phyloP scores from a whole-genome alignment of 1,284 basidiomycete genomes.

The Hypsizygus ulmarius region DNA sequence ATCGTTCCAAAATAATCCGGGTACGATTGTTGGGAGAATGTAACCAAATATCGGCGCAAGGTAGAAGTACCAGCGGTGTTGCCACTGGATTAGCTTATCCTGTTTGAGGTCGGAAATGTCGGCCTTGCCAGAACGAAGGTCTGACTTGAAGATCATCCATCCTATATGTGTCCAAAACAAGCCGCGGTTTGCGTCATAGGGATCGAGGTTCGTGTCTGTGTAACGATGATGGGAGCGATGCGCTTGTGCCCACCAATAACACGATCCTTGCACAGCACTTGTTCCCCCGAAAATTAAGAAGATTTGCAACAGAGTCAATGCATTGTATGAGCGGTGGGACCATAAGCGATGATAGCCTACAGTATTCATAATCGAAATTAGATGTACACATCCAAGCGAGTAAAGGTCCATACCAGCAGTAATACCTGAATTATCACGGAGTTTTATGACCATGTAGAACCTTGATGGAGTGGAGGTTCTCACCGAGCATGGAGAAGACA shows the following conservation, averaged over 20 bases:
- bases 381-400: slow-evolving; percentile 5
- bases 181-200: slow-evolving; percentile 84
- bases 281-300: slow-evolving; percentile 77
- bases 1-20: slow-evolving; percentile 79
- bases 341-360: slow-evolving; percentile 87
- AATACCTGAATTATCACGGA: slow-evolving; percentile 40
- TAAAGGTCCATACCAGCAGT: slow-evolving; percentile 51
- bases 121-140: slow-evolving; percentile 71
- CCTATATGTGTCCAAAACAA: slow-evolving; percentile 84
- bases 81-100: slow-evolving; percentile 78
- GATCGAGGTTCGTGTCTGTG: slow-evolving; percentile 90
- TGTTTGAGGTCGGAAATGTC: slow-evolving; percentile 80
- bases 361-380: slow-evolving; percentile 5
- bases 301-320: slow-evolving; percentile 70
- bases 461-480: slow-evolving; percentile 21
- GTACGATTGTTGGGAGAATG: slow-evolving; percentile 69
- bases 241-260: slow-evolving; percentile 90
- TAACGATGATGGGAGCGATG: slow-evolving; percentile 87
- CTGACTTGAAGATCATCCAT: slow-evolving; percentile 87
- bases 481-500: slow-evolving; percentile 71
- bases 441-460: slow-evolving; percentile 18
- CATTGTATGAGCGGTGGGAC: slow-evolving; percentile 89
- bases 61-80: slow-evolving; percentile 76
- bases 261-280: slow-evolving; percentile 87
- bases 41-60: slow-evolving; percentile 69